These are phyloP conservation scores for Yarrowia sp. DNA, from an alignment of 805 yeast genomes.

Conservation along the genomic window DNA sequence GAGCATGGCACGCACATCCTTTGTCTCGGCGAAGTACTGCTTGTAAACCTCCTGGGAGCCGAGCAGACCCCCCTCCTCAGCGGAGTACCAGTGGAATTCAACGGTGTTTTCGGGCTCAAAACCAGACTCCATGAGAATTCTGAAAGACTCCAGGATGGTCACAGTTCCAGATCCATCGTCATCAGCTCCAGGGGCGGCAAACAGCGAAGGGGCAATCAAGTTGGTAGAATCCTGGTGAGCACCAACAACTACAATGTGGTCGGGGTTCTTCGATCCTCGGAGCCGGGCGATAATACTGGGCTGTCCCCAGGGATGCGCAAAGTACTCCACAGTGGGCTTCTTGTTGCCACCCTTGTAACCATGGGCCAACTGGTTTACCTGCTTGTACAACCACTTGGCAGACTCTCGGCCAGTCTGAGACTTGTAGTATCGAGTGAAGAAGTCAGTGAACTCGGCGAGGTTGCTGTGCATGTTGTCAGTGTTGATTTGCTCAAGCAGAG, in stretches of 20 bases:
- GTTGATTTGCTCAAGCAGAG: conserved; percentile 56
- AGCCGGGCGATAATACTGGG: conserved; percentile 74
- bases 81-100: conserved; percentile 94
- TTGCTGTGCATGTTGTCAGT: conserved; percentile 57
- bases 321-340: conserved; percentile 56
- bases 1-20: conserved; percentile 76
- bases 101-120: conserved; percentile 71
- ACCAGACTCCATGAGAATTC: conserved; percentile 59
- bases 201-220: conserved; percentile 67
- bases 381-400: conserved; percentile 69
- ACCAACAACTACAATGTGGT: conserved; percentile 73
- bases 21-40: conserved; percentile 56
- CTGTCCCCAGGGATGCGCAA: conserved; percentile 80
- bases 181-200: conserved; percentile 93
- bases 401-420: conserved; percentile 72
- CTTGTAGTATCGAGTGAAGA: conserved; percentile 78
- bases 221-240: conserved; percentile 90
- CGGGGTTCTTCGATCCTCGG: conserved; percentile 50
- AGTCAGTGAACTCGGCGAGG: conserved; percentile 69
- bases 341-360: conserved; percentile 49
- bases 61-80: conserved; percentile 90
- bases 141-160: conserved; percentile 75
- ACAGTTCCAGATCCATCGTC: conserved; percentile 92
- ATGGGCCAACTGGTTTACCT: conserved; percentile 51
- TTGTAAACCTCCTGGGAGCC: conserved; percentile 84